These are phyloP conservation scores for Lithospermum erythrorhizon DNA, from an alignment of 257 asterid genomes.

Conservation along the genomic window DNA sequence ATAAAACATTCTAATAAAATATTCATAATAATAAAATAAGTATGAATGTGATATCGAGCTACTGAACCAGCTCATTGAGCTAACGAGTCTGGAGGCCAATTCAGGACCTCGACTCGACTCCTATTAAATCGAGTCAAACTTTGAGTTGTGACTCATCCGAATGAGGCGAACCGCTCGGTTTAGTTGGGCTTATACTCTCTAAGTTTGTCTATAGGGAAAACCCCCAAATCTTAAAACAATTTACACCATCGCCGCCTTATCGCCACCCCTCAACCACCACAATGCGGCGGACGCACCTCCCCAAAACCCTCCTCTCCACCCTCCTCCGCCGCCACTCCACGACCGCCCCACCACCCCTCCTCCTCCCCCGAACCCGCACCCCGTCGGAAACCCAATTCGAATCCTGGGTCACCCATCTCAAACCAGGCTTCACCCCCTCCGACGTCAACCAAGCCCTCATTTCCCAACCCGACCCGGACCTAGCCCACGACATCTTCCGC, in stretches of 20 bases:
- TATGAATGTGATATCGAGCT: no score
- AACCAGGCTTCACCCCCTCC: conserved; percentile 72
- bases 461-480: conserved; percentile 76
- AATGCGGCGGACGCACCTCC: conserved; percentile 2
- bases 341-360: conserved; percentile 14
- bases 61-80: no score
- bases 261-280: conserved; percentile 14
- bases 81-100: no score
- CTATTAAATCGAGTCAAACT: no score
- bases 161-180: no score
- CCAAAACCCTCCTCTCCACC: conserved; percentile 22
- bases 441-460: conserved; percentile 59
- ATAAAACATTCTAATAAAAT: no score
- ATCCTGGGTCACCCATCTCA: conserved; percentile 59
- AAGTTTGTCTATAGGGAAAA: no score
- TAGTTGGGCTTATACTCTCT: no score
- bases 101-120: no score
- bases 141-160: no score
- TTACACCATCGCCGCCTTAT: not conserved
- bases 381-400: conserved; percentile 71
- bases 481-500: conserved; percentile 89
- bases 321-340: conserved; percentile 9
- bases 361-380: conserved; percentile 38
- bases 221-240: no score
- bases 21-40: no score